Evolutionary conservation across 768 basidiomycete genomes (phyloP), one percentile per base, ranked within the genome.

Genomic region (Boletus eberwhitei): DNA sequence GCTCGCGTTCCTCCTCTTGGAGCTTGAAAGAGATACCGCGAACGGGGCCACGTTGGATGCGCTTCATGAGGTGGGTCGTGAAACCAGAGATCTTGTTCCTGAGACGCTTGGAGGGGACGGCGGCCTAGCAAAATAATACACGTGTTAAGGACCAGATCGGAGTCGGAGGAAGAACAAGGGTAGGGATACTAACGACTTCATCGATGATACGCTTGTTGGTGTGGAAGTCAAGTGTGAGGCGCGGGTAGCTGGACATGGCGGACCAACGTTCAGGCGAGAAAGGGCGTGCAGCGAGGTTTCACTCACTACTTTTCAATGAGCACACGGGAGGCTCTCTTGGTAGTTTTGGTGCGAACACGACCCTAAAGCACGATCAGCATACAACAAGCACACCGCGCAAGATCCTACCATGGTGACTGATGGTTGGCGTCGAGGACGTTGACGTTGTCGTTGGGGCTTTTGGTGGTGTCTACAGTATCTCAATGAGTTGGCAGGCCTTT

Each of bases 1-100:
- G 80, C 77, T 99, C 97, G 59, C 97, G 85, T 79, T 99, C 97
- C 77, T 99, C 97, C 72, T 98, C 97, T 74, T 99, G 97, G 65
- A 99, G 89, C 77, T 98, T 97, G 93, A 98, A 99, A 53, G 97
- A 98, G 74, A 99, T 99, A 66, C 97, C 97, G 61, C 94, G 93
- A 60, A 99, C 97, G 67, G 97, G 97, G 4, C 97, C 97, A 56
- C 86, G 86, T 76, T 97, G 93, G 68, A 99, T 99, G 70, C 97
- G 94, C 84, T 94, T 98, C 97, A 99, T 99, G 74, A 99, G 80
- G 73, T 99, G 97, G 67, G 97, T 99, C 56, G 97, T 99, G 86
- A 98, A 99, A 44, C 97, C 97, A 12, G 96, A 88, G 70, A 99
- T 90, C 84, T 99, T 99, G 90, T 99, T 99, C 72, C 97, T 87